Base-by-base conservation (phyloP, 345 rosid genomes). In the Kernera saxatilis region DNA sequence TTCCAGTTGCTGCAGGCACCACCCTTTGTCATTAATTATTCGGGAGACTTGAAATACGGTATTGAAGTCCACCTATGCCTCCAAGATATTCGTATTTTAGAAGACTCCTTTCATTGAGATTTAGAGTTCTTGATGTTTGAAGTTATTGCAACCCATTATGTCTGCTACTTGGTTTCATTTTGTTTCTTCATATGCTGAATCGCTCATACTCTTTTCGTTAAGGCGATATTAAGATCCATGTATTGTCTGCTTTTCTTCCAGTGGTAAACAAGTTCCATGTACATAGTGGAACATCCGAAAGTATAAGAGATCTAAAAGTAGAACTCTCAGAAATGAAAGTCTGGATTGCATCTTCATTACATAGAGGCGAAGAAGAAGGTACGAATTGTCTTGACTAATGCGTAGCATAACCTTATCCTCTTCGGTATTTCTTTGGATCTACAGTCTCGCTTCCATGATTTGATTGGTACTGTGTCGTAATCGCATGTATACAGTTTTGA, bases 31-130 rank as follows among this genome's bases (percentile, higher is more conserved):
- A 83, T 93, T 11, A 75, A 87, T 74, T 93, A 81, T 75, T 68
- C 91, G n/a, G 98, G 97, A 53, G 97, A 93, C 80, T 82, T 93
- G 74, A 93, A 93, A 86, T 87, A 82, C 65, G 92, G 97, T 93
- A 83, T 39, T 54, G 57, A 50, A 36, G 3, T 45, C 22, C 22
- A 25, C 37, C 15, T 66, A 46, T 39, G 33, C 4, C 26, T 37
- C 33, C 15, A 25, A 43, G 25, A 46, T 73, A 33, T 53, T 64
- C 37, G 1, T 22, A 43, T 39, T n/a, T 70, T 61, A 1, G 8
- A 43, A 30, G 17, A 21, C 26, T 30, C 13, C 5, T 17, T 23
- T 58, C 11, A 32, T 44, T 56, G 71, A 51, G 53, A 56, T 29
- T 9, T 30, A 26, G 39, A 35, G 27, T 9, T 45, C 46, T 57